These are phyloP conservation scores for Acer campestre DNA, from an alignment of 345 rosid species.

Conservation along the genomic window DNA sequence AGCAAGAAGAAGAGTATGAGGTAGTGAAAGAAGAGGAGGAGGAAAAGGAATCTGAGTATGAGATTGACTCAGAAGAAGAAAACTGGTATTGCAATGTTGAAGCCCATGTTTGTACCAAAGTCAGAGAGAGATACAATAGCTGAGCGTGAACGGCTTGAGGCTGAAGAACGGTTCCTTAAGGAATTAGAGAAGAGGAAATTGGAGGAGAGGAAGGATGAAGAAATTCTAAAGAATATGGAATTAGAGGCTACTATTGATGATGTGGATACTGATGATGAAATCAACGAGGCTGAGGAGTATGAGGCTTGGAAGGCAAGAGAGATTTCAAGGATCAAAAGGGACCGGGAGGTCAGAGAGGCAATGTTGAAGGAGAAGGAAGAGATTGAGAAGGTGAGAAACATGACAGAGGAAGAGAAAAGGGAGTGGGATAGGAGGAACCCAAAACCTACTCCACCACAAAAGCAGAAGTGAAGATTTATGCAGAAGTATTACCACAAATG, in stretches of 20 bases:
- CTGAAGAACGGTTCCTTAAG: slow-evolving; percentile 59
- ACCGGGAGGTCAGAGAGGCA: slow-evolving; percentile 64
- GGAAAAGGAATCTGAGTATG: slow-evolving; percentile 69
- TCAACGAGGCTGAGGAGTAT: slow-evolving; percentile 63
- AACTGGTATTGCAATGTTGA: slow-evolving; percentile 57
- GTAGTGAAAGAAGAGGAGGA: slow-evolving; percentile 68
- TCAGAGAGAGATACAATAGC: slow-evolving; percentile 71
- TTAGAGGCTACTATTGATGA: slow-evolving; percentile 46
- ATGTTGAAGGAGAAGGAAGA: slow-evolving; percentile 79
- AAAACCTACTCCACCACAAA: slow-evolving; percentile 49
- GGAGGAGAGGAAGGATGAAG: slow-evolving; percentile 63
- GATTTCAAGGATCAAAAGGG: slow-evolving; percentile 74
- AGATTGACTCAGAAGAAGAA: slow-evolving; percentile 77
- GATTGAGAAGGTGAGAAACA: slow-evolving; percentile 68
- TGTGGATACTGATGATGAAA: slow-evolving; percentile 79
- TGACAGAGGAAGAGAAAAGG: slow-evolving; percentile 83
- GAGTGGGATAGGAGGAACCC: slow-evolving; percentile 87
- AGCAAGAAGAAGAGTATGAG: slow-evolving; percentile 70
- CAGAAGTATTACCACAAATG: slow-evolving; percentile 82
- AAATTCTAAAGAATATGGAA: slow-evolving; percentile 62
- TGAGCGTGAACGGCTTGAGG: slow-evolving; percentile 69
- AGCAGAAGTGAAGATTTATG: slow-evolving; percentile 78
- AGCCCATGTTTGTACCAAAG: slow-evolving; percentile 71
- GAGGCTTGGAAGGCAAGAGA: slow-evolving; percentile 87
- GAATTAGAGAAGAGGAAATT: slow-evolving; percentile 60